Evolutionary conservation across 2,329 filamentous ascomycete genomes (phyloP), one percentile per base, ranked within the genome.

Genomic region (Neofusicoccum sp.): DNA sequence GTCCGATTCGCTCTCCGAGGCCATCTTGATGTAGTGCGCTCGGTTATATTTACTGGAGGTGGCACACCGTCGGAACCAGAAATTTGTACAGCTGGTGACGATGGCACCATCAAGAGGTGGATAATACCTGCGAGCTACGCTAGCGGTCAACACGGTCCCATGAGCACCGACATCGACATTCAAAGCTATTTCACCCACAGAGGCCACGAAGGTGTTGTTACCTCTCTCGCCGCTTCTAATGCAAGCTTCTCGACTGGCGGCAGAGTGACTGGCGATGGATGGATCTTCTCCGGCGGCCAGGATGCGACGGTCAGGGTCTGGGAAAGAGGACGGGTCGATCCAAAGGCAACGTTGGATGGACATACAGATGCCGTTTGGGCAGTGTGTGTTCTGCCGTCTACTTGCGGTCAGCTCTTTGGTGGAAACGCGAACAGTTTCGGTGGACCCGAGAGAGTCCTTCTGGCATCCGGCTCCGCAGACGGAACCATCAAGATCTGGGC

Each of bases 241-340:
- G 89, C 92, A 2, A 95, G 91, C 72, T 97, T 97, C 74, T 90
- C 92, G 6, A 96, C 92, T 16, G 92, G 93, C 39, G 93, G 93
- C 6, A 87, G 93, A 66, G 92, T 91, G 6, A 87, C 90, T 70
- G 94, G 94, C 36, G 95, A 98, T 70, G 95, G 95, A 33, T 99
- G 95, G 95, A 93, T 99, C 67, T 99, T 99, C 77, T 98, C 94
- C 4, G 95, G 95, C 65, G 95, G 95, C 3, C 93, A 97, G 75
- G 95, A 99, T 76, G 88, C 91, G 16, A 96, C 92, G 6, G 88
- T 99, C 41, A 87, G 93, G 34, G 93, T 99, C 0, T 99, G 95
- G 95, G 94, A 99, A 77, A 87, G 93, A 56, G 94, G 94, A 33
- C 84, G 94, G 50, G 92, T 99, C 36, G 95, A 98, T 73, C 93